These are phyloP conservation scores for Penicillium hesseltinei DNA, from an alignment of 2,329 filamentous ascomycete genomes.

Conservation along the genomic window DNA sequence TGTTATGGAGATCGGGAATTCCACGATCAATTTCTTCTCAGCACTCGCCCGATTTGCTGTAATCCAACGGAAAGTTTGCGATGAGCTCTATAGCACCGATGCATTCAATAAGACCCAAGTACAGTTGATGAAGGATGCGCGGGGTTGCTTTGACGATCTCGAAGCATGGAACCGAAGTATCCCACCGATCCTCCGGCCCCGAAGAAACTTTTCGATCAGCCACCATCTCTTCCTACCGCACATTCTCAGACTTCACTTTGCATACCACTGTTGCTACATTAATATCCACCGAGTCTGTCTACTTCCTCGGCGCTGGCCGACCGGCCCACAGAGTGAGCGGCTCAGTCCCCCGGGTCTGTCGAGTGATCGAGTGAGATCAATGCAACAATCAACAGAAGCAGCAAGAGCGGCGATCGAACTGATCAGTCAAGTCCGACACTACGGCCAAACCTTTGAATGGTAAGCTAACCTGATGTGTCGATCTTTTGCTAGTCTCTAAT, in stretches of 20 bases:
- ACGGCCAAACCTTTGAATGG: constrained; percentile 3
- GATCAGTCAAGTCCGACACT: neutral
- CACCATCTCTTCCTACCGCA: constrained; percentile 9
- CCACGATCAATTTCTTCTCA: constrained; percentile 16
- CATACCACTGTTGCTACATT: constrained; percentile 17
- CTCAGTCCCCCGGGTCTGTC: neutral
- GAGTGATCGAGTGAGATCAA: neutral
- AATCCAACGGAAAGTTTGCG: constrained; percentile 14
- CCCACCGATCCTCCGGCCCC: constrained; percentile 2
- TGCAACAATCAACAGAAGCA: constrained; percentile 1
- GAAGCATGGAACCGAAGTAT: constrained; percentile 12
- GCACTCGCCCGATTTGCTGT: constrained; percentile 14
- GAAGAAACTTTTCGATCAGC: neutral
- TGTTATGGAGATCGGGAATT: constrained; percentile 5
- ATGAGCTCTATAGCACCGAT: constrained; percentile 10
- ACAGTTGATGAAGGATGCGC: constrained; percentile 2
- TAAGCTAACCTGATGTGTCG: neutral
- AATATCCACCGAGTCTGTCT: constrained; percentile 17
- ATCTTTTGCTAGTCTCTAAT: neutral
- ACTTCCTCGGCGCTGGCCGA: constrained; percentile 1
- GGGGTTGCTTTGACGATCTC: constrained; percentile 13
- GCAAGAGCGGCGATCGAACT: constrained; percentile 2
- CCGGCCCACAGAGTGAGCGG: neutral
- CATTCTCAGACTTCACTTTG: constrained; percentile 18
- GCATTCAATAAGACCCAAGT: neutral